Evolutionary conservation across 257 asterid genomes (phyloP).

Genomic region (Scutellaria barbata): DNA sequence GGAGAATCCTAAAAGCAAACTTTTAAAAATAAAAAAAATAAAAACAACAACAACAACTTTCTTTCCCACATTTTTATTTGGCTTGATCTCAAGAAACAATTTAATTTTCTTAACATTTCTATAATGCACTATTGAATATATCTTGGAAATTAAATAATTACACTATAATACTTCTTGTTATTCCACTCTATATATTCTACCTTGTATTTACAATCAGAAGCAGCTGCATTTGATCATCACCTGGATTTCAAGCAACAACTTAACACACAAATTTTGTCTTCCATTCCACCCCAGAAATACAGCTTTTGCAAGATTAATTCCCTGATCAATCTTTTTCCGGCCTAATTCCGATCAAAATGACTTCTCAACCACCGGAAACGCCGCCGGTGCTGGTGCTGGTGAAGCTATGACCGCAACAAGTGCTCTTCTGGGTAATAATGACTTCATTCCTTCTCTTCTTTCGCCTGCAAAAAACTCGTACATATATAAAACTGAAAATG

Average conservation of each 20-base stretch:
- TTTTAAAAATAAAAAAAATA: too few species aligned
- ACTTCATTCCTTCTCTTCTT: conserved; percentile 32
- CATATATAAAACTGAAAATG: not conserved
- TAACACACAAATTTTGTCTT: not conserved
- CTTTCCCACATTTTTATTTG: too few species aligned
- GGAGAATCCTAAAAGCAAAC: too few species aligned
- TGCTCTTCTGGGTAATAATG: conserved; percentile 59
- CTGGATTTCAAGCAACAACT: not conserved
- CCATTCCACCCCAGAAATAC: too few species aligned
- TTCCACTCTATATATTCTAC: not conserved
- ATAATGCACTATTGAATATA: too few species aligned
- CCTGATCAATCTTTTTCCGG: not conserved
- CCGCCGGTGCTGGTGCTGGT: conserved; percentile 32
- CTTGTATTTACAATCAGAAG: not conserved
- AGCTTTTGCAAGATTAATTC: not conserved
- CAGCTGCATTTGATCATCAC: not conserved
- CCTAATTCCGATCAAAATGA: conserved; percentile 15
- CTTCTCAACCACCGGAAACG: not conserved
- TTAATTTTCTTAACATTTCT: too few species aligned
- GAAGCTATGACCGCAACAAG: conserved; percentile 42
- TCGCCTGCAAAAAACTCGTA: conserved; percentile 42
- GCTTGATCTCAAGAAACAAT: too few species aligned
- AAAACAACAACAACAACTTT: too few species aligned
- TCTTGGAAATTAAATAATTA: too few species aligned
- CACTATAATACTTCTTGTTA: too few species aligned